phyloP scores from a whole-genome alignment of 805 yeast species.

The Ogataea trehalophila region DNA sequence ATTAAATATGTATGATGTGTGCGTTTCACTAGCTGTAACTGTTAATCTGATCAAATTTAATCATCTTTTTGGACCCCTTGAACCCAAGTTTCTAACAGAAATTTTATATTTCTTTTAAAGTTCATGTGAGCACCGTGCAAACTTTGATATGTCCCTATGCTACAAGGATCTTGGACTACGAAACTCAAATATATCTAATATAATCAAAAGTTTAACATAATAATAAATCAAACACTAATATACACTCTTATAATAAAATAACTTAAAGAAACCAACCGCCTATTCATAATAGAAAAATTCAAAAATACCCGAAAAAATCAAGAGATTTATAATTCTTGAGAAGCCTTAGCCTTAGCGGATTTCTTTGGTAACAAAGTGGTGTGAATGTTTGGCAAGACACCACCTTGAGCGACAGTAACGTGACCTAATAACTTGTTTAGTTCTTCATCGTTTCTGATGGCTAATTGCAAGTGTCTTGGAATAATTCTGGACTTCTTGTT shows the following conservation, averaged over 20 bases:
- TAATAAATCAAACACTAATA: constrained; percentile 24
- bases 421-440: constrained; percentile 87
- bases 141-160: too few relatives aligned
- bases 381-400: constrained; percentile 97
- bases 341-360: constrained; percentile 49
- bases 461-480: constrained; percentile 97
- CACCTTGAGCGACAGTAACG: constrained; percentile 98
- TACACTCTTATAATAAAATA: constrained; percentile 20
- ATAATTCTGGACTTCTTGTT: constrained; percentile 97
- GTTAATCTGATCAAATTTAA: too few relatives aligned
- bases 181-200: background rate
- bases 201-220: constrained; percentile 6
- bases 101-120: too few relatives aligned
- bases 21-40: too few relatives aligned
- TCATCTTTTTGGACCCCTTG: too few relatives aligned
- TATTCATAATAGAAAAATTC: constrained; percentile 6
- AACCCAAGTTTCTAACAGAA: too few relatives aligned
- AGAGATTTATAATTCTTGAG: constrained; percentile 48
- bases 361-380: constrained; percentile 76
- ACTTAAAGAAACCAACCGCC: constrained; percentile 12
- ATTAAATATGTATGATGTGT: too few relatives aligned
- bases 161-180: background rate
- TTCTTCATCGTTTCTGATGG: constrained; percentile 99
- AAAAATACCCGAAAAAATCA: constrained; percentile 2
- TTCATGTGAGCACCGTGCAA: too few relatives aligned